Evolutionary conservation across 2,329 filamentous ascomycete genomes (phyloP).

Genomic region (Penicillium nordicum): DNA sequence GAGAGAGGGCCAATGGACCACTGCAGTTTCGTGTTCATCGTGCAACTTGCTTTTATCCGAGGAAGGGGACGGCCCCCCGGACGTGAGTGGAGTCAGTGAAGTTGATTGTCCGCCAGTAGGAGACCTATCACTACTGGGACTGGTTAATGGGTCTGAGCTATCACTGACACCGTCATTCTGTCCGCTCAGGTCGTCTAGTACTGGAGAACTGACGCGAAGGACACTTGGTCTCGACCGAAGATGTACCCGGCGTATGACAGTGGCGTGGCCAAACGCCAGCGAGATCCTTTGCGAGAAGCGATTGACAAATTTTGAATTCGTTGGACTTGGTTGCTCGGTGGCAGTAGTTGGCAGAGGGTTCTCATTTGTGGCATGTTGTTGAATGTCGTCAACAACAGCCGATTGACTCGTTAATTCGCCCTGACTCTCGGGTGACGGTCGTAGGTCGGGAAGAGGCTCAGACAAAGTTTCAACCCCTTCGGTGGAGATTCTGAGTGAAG

Average conservation of each 20-base stretch:
- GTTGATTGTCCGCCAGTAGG: constrained; percentile 33
- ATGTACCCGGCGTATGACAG: constrained; percentile 40
- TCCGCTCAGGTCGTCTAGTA: constrained; percentile 12
- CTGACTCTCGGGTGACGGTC: background rate
- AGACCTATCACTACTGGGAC: constrained; percentile 28
- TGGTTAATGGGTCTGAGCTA: constrained; percentile 34
- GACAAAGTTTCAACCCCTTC: background rate
- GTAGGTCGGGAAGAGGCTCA: background rate
- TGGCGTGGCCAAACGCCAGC: constrained; percentile 39
- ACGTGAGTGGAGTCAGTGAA: constrained; percentile 36
- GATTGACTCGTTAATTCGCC: background rate
- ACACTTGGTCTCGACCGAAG: constrained; percentile 35
- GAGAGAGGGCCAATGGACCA: background rate
- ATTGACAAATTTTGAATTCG: constrained; percentile 31
- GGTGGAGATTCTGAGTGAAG: background rate
- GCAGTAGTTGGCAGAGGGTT: background rate
- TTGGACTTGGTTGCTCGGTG: constrained; percentile 19
- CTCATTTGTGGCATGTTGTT: constrained; percentile 1
- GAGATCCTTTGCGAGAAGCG: constrained; percentile 39
- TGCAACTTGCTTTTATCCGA: constrained; percentile 10
- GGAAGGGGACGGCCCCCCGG: constrained; percentile 29
- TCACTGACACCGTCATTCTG: constrained; percentile 30
- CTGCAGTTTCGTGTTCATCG: background rate
- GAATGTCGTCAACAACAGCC: background rate
- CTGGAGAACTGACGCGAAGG: constrained; percentile 19